Conservation (phyloP, 441 rosid genomes). For the Cnidoscolus chayamansa region DNA sequence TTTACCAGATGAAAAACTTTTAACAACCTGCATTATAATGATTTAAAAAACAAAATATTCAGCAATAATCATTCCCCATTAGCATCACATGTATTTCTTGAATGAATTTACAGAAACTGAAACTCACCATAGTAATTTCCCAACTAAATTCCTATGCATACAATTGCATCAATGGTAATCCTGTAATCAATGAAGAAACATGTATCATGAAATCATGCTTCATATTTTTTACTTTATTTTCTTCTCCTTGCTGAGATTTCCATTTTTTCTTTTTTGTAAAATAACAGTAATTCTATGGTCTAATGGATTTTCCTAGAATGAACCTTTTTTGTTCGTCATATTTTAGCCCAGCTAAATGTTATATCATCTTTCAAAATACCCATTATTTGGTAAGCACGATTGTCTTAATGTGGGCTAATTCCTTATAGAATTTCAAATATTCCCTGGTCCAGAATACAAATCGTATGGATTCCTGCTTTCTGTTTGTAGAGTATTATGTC, state of each 20-base stretch:
- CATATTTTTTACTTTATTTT: neutral
- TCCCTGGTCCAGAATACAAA: neutral
- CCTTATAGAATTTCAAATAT: neutral
- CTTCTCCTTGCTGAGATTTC: neutral
- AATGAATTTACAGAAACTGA: slow-evolving; percentile 1
- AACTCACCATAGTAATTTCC: neutral
- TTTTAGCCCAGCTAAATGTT: neutral
- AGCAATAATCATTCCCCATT: neutral
- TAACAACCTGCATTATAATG: slow-evolving; percentile 65
- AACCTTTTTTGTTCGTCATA: neutral
- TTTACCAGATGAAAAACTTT: slow-evolving; percentile 98
- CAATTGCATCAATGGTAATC: neutral
- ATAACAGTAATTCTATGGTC: neutral
- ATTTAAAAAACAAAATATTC: slow-evolving; percentile 14
- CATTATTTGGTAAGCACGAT: neutral
- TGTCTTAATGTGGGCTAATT: neutral
- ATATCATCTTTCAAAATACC: neutral
- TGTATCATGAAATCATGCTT: neutral
- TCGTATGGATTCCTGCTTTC: neutral
- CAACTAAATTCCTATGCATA: neutral
- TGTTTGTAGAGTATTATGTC: neutral
- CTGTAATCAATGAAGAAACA: neutral
- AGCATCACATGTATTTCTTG: neutral
- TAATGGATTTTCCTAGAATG: neutral
- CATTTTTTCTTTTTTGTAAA: neutral